Evolutionary conservation across 2,329 filamentous ascomycete genomes (phyloP).

Genomic region (Exophiala alcalophila): DNA sequence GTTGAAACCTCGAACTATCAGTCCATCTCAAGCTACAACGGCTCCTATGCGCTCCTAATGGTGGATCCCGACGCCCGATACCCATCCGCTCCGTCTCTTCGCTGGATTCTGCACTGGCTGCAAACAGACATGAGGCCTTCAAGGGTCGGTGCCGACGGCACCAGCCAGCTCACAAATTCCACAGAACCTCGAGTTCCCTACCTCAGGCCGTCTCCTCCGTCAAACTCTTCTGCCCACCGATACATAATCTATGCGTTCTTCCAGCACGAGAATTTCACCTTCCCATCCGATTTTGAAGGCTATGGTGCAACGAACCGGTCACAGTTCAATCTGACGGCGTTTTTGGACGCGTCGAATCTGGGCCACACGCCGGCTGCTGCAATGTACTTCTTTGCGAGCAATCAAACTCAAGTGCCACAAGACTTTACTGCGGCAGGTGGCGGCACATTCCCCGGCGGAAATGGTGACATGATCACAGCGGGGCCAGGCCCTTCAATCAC

Average conservation of each 20-base stretch:
- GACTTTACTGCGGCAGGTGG: constrained; percentile 25
- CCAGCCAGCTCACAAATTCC: constrained; percentile 20
- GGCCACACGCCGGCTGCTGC: constrained; percentile 25
- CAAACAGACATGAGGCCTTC: constrained; percentile 22
- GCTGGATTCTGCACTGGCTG: constrained; percentile 27
- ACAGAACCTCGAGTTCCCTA: constrained; percentile 20
- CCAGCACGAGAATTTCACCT: constrained; percentile 24
- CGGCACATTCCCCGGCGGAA: constrained; percentile 23
- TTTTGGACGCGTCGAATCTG: constrained; percentile 22
- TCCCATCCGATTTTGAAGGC: constrained; percentile 20
- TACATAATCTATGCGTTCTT: constrained; percentile 28
- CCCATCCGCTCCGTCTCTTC: constrained; percentile 17
- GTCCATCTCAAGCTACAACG: constrained; percentile 22
- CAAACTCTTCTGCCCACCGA: constrained; percentile 29
- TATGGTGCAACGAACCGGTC: constrained; percentile 21
- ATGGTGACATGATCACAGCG: constrained; percentile 25
- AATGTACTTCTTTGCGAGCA: constrained; percentile 27
- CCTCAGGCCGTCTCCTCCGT: constrained; percentile 20
- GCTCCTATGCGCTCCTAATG: constrained; percentile 28
- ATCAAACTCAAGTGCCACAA: constrained; percentile 23
- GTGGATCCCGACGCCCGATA: constrained; percentile 29
- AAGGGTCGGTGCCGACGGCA: constrained; percentile 14
- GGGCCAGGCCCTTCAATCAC: constrained; percentile 22
- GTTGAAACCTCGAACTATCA: constrained; percentile 22
- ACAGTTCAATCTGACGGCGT: constrained; percentile 22